Conservation (phyloP, 148 eudicot genomes). For the Polygonum maritimum region DNA sequence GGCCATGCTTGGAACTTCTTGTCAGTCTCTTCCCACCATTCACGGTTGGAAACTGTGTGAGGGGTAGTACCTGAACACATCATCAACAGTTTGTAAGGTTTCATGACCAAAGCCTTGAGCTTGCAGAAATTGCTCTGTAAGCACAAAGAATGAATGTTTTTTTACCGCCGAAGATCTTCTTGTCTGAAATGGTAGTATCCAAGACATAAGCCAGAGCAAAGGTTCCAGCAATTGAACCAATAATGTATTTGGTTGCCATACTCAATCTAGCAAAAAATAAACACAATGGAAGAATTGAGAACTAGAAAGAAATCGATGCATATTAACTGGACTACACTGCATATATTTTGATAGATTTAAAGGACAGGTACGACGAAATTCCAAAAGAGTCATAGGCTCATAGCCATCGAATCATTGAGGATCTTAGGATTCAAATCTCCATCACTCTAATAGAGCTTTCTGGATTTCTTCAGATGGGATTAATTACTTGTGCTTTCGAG, state of each 20-base stretch:
- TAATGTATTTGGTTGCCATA: conserved; percentile 31
- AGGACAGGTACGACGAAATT: no score
- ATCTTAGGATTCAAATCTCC: not conserved
- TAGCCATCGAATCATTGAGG: not conserved
- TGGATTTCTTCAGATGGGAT: no score
- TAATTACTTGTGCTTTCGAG: not conserved
- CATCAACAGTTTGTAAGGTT: not conserved
- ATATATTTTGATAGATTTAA: no score
- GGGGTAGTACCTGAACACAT: conserved; percentile 30
- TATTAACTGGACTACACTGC: no score
- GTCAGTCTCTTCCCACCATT: conserved; percentile 35
- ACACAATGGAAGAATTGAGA: not conserved
- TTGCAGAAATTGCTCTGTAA: not conserved
- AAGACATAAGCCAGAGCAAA: conserved; percentile 23
- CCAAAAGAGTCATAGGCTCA: not conserved
- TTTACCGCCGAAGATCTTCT: conserved; percentile 41
- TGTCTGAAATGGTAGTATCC: conserved; percentile 25
- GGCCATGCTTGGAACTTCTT: conserved; percentile 43
- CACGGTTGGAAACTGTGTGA: conserved; percentile 20
- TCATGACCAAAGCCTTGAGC: not conserved
- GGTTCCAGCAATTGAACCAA: conserved; percentile 23
- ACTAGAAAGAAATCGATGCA: not conserved
- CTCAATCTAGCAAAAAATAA: not conserved
- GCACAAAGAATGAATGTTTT: not conserved
- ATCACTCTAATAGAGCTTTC: no score